These are phyloP conservation scores for Patellaria atrata DNA, from an alignment of 495 filamentous ascomycete species.

Conservation along the genomic window DNA sequence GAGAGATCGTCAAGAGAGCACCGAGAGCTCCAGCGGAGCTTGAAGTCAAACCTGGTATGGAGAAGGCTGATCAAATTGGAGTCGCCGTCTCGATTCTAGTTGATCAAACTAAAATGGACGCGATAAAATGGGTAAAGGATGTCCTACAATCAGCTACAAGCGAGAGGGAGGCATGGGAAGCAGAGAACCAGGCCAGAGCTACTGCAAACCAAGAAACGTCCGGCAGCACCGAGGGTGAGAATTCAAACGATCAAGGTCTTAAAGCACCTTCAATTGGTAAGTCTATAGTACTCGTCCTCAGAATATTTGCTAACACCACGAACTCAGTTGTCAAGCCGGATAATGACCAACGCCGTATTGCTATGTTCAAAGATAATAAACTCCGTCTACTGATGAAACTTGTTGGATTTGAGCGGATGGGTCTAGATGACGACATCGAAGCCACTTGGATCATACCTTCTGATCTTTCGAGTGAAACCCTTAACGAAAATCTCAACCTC, in stretches of 20 bases:
- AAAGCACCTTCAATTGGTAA: slow-evolving; percentile 34
- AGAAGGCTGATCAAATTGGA: slow-evolving; percentile 53
- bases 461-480: slow-evolving; percentile 40
- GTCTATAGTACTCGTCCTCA: slow-evolving; percentile 9
- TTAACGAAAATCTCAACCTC: slow-evolving; percentile 45
- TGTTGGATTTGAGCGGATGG: slow-evolving; percentile 54
- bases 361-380: slow-evolving; percentile 80
- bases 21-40: slow-evolving; percentile 58
- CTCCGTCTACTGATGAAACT: slow-evolving; percentile 75
- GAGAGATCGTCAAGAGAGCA: slow-evolving; percentile 47
- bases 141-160: slow-evolving; percentile 49
- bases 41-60: slow-evolving; percentile 57
- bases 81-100: slow-evolving; percentile 66
- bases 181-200: slow-evolving; percentile 12
- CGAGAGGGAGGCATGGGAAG: slow-evolving; percentile 70
- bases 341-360: slow-evolving; percentile 49
- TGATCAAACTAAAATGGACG: slow-evolving; percentile 57
- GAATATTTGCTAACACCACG: slow-evolving; percentile 3
- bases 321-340: slow-evolving; percentile 47
- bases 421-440: slow-evolving; percentile 53
- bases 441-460: slow-evolving; percentile 71
- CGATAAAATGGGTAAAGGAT: slow-evolving; percentile 69
- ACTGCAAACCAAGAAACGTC: slow-evolving; percentile 28
- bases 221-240: slow-evolving; percentile 14
- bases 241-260: no score